phyloP scores from a whole-genome alignment of 2,329 filamentous ascomycete genomes.

The Trichoderma sp. region DNA sequence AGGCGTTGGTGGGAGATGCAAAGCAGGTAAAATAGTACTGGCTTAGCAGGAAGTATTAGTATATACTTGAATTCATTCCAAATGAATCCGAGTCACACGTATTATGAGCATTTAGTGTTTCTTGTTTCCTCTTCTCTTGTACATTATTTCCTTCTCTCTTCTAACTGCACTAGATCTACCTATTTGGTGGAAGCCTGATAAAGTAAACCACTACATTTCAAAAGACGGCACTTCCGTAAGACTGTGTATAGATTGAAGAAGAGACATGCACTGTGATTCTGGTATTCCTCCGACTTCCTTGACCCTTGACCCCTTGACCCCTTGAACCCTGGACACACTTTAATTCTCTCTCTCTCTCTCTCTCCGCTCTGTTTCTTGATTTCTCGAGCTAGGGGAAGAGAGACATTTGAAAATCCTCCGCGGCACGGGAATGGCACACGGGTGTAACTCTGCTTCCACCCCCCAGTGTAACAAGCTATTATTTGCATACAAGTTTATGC shows the following conservation, averaged over 20 bases:
- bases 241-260: neutral
- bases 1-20: neutral
- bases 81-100: neutral
- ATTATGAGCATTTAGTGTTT: neutral
- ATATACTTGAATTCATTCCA: neutral
- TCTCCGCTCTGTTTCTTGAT: too few relatives aligned
- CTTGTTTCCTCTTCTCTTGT: too few relatives aligned
- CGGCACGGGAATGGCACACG: constrained; percentile 25
- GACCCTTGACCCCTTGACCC: too few relatives aligned
- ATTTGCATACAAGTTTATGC: neutral
- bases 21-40: neutral
- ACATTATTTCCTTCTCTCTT: neutral
- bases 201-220: neutral
- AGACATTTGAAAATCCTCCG: constrained; percentile 5
- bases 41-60: neutral
- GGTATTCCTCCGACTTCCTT: neutral
- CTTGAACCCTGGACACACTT: neutral
- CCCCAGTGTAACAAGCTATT: neutral
- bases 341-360: neutral
- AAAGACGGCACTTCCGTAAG: neutral
- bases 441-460: constrained; percentile 16
- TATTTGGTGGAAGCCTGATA: neutral
- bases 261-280: neutral
- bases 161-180: neutral
- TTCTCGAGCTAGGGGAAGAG: neutral